Evolutionary conservation across 371 early-diverging fungal species (phyloP).

Genomic region (Syncephalis fuscata): DNA sequence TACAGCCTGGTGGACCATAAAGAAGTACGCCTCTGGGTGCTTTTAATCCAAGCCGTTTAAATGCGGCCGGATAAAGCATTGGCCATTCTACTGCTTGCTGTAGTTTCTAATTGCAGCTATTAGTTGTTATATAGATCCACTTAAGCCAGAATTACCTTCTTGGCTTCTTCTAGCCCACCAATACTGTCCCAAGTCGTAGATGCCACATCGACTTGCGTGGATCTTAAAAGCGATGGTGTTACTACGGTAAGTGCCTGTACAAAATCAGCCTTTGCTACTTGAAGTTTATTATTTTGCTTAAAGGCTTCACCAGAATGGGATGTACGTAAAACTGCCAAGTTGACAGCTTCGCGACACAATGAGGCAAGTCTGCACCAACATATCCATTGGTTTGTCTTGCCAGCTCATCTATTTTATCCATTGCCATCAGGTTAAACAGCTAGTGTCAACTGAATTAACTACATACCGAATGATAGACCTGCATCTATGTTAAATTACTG

Average conservation of each 20-base stretch:
- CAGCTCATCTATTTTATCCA: constrained; percentile 20
- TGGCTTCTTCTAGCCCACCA: constrained; percentile 89
- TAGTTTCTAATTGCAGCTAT: constrained; percentile 24
- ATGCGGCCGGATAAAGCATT: constrained; percentile 46
- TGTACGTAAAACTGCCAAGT: neutral
- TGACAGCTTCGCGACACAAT: constrained; percentile 65
- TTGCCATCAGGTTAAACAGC: neutral
- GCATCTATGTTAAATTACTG: constrained; percentile 29
- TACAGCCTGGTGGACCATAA: constrained; percentile 97
- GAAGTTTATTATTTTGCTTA: neutral
- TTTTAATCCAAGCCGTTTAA: constrained; percentile 59
- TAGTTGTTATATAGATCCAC: constrained; percentile 3
- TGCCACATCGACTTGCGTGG: constrained; percentile 36
- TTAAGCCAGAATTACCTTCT: constrained; percentile 15
- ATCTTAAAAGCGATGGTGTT: constrained; percentile 45
- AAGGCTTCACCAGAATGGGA: neutral
- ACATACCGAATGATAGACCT: constrained; percentile 22
- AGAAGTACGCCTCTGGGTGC: constrained; percentile 82
- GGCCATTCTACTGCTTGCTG: constrained; percentile 96
- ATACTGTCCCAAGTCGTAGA: constrained; percentile 70
- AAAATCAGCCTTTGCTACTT: constrained; percentile 19
- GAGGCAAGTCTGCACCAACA: constrained; percentile 95
- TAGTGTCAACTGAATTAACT: neutral
- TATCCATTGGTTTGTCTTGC: constrained; percentile 87
- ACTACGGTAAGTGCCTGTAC: constrained; percentile 38